Percentiles rank a stretch among this genome's conserved stretches.
Evolutionary conservation across 768 basidiomycete species (phyloP).

Genomic region (Pholiota conissans): DNA sequence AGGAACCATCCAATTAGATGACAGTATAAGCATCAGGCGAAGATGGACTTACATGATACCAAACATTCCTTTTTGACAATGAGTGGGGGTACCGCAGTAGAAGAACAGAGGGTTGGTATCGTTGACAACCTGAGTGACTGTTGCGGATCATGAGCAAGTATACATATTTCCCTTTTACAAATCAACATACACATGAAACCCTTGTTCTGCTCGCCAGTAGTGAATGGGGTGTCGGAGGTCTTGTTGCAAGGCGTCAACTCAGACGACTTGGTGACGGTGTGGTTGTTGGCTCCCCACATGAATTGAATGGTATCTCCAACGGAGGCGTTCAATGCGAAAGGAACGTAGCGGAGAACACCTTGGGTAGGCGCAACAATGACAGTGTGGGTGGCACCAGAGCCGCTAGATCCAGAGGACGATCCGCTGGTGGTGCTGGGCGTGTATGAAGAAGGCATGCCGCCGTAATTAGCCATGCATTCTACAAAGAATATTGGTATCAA

Average conservation of each 20-base stretch:
- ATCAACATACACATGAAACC: slow-evolving; percentile 57
- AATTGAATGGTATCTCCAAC: slow-evolving; percentile 77
- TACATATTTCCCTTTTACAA: neutral
- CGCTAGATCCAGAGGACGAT: slow-evolving; percentile 27
- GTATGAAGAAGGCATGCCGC: slow-evolving; percentile 31
- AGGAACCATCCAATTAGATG: slow-evolving; percentile 10
- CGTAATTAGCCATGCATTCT: slow-evolving; percentile 73
- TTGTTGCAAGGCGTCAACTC: slow-evolving; percentile 72
- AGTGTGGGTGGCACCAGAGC: slow-evolving; percentile 65
- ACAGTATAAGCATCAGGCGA: neutral
- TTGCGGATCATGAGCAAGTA: slow-evolving; percentile 14
- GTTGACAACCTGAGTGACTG: slow-evolving; percentile 72
- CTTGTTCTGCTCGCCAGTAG: slow-evolving; percentile 64
- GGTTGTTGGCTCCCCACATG: slow-evolving; percentile 77
- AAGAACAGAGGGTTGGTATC: slow-evolving; percentile 72
- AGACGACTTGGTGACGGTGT: slow-evolving; percentile 83
- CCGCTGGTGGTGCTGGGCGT: slow-evolving; percentile 27
- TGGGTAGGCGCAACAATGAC: slow-evolving; percentile 78
- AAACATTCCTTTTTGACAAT: slow-evolving; percentile 87
- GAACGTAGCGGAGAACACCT: slow-evolving; percentile 74
- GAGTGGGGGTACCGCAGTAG: slow-evolving; percentile 69
- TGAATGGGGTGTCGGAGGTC: slow-evolving; percentile 55
- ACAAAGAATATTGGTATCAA: neutral
- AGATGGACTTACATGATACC: slow-evolving; percentile 57
- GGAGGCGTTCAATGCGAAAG: slow-evolving; percentile 73